Base-by-base conservation (phyloP, 176 grass and related monocot genomes). In the Oryza rufipogon region DNA sequence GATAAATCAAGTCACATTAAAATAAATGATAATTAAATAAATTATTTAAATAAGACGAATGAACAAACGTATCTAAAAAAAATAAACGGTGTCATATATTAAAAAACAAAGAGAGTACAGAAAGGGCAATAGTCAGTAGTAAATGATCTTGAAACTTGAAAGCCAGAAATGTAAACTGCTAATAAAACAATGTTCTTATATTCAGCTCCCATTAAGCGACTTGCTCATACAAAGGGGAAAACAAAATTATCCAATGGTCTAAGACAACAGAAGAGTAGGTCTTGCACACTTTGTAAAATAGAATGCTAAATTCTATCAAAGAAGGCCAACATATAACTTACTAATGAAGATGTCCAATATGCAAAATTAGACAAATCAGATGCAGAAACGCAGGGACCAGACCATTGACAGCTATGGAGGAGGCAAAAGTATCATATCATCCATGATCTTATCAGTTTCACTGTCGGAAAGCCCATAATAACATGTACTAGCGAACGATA, bases 341-440 rank as follows among this genome's bases (percentile, higher is more conserved):
- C 6, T 73, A 64, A 39, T 30, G 63, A 67, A 68, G 11, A 68
- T 68, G 47, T 22, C 28, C 74, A 41, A 68, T 36, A 25, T 68
- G 65, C 4, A 87, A 47, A 28, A 45, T 38, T 56, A 81, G 30
- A 76, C 30, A 76, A n/a, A 77, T 49, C 23, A 84, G 52, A 80
- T 81, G 77, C 9, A 11, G 78, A 86, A 83, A 54, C 56, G 23
- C 20, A 75, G 68, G 67, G 80, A n/a, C 20, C 52, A 82, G 34
- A 78, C 71, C 54, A 75, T 13, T 76, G 72, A 14, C 38, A 81
- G 25, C 48, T 69, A 63, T 12, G 64, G 58, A 58, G 7, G 64
- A 63, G 63, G 64, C 25, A 81, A 34, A 36, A 22, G 34, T 46
- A 70, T 75, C 13, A 39, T 82, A 64, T 33, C 71, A 75, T 46